Conservation (phyloP, 371 early-diverging fungal species). For the Mucor ambiguus region DNA sequence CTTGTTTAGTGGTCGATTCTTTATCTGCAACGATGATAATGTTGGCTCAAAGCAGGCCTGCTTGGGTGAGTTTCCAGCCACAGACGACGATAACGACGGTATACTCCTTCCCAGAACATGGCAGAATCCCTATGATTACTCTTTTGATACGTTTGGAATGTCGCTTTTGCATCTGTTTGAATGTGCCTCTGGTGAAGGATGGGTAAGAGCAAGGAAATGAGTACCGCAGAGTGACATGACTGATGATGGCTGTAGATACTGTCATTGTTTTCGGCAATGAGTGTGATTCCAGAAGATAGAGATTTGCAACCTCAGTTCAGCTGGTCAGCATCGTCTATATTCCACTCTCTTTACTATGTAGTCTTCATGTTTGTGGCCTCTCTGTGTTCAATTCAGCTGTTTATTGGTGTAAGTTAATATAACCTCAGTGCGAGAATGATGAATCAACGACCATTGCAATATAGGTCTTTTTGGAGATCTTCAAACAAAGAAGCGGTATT, state of each 20-base stretch:
- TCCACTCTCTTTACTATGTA: constrained; percentile 51
- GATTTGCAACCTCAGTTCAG: constrained; percentile 42
- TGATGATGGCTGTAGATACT: constrained; percentile 19
- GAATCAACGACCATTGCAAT: background rate
- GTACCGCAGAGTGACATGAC: background rate
- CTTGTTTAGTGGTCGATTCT: constrained; percentile 49
- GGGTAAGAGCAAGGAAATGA: constrained; percentile 32
- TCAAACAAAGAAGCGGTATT: constrained; percentile 56
- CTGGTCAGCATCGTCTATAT: constrained; percentile 38
- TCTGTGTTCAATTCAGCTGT: constrained; percentile 55
- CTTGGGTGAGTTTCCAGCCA: constrained; percentile 39
- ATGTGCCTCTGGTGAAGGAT: constrained; percentile 62
- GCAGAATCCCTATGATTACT: constrained; percentile 56
- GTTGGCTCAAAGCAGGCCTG: constrained; percentile 24
- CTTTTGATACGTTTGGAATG: constrained; percentile 50
- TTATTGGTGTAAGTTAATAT: constrained; percentile 45
- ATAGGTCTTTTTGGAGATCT: constrained; percentile 47
- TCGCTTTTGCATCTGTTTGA: constrained; percentile 52
- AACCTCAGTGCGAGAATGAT: background rate
- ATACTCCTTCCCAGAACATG: constrained; percentile 49
- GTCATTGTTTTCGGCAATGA: constrained; percentile 47
- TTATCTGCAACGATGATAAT: constrained; percentile 44
- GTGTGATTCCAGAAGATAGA: constrained; percentile 22
- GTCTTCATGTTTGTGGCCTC: constrained; percentile 59
- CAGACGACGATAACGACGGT: constrained; percentile 31